Evolutionary conservation across 2,329 filamentous ascomycete species (phyloP), one percentile per base, ranked within the genome.

Genomic region (Epichloe elymi): DNA sequence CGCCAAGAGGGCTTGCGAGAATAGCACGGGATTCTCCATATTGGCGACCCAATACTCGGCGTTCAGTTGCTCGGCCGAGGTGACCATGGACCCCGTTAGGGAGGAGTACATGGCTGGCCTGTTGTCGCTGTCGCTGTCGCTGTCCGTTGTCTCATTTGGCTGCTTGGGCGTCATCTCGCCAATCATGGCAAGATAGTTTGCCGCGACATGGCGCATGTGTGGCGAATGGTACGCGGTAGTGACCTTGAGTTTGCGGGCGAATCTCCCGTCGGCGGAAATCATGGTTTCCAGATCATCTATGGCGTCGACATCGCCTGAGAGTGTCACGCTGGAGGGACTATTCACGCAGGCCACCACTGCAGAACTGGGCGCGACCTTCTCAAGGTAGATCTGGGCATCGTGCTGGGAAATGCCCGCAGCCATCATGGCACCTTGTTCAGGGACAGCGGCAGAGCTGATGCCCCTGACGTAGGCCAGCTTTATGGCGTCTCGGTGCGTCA

Each of bases 201-300:
- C 38, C 37, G 43, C 48, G 42, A 51, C 48, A 30, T 41, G 46
- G 4, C 39, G 30, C 63, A 70, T 41, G 26, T 42, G 35, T n/a
- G 30, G 36, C 19, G 48, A 51, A 43, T 46, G 52, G 49, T 55
- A 53, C 35, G 68, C 68, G n/a, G 49, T 63, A 46, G 66, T 62
- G 2, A 48, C 54, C 48, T 61, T 53, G 0, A 62, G 53, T 37
- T 43, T 52, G 3, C 56, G 53, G 10, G 63, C 54, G 4, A 58
- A 61, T 5, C 53, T 46, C 23, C 51, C 46, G 38, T 64, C 62
- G 7, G 26, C 26, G 26, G 26, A 26, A 26, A 26, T 26, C 26
- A 26, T 26, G 7, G 26, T 26, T 26, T 26, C 26, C 26, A 26
- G 26, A 26, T 26, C 26, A 8, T 26, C 26, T 26, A 26, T 26